Percentiles rank a stretch among this genome's conserved stretches.
phyloP scores from a whole-genome alignment of 2,329 filamentous ascomycete genomes.

The Leptosphaerulina australis region DNA sequence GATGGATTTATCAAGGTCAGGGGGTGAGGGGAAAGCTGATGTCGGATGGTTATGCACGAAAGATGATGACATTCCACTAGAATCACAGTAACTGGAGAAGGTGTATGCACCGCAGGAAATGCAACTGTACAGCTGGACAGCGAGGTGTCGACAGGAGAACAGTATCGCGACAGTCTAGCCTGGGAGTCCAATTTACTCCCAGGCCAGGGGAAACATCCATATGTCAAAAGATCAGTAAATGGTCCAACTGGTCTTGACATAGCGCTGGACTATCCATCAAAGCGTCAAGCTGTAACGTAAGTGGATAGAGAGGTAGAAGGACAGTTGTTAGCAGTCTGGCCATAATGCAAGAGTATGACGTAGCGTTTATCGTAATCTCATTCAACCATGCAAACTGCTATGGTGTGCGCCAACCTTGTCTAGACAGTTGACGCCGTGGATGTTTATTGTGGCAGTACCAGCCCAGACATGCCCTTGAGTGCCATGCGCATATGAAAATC shows the following conservation, averaged over 20 bases:
- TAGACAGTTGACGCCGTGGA: conserved; percentile 36
- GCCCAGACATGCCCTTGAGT: conserved; percentile 1
- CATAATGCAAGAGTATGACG: not conserved
- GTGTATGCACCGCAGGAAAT: not conserved
- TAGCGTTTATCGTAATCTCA: conserved; percentile 21
- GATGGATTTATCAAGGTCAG: conserved; percentile 73
- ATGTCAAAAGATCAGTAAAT: not conserved
- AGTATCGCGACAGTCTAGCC: not conserved
- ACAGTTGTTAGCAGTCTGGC: not conserved
- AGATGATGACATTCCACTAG: no score
- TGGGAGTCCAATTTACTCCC: not conserved
- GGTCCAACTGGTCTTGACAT: not conserved
- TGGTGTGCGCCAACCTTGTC: conserved; percentile 30
- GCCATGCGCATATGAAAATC: not conserved
- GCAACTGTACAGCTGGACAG: not conserved
- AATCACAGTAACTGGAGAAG: not conserved
- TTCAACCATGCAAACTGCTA: conserved; percentile 24
- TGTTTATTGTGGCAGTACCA: conserved; percentile 21
- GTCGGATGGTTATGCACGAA: not conserved
- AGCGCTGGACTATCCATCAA: no score
- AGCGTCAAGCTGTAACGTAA: no score
- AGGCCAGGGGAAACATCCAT: not conserved
- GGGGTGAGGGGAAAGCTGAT: conserved; percentile 28
- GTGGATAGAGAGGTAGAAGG: not conserved
- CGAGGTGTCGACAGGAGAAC: not conserved